Conservation (phyloP, 2,329 filamentous ascomycete species). For the Penicillium sp. region DNA sequence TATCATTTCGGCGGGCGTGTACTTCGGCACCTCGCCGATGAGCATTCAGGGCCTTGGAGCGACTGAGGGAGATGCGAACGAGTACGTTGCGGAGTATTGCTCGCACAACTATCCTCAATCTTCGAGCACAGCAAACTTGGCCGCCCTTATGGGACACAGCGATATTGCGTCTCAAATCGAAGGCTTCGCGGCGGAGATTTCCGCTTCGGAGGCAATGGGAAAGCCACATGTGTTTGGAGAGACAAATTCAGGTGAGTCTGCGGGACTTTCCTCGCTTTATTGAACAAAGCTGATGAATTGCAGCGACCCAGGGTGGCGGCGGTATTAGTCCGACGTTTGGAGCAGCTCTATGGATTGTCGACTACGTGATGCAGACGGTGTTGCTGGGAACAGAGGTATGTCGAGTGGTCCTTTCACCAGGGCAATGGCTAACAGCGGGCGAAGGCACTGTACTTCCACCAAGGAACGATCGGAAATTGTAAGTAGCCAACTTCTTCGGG, state of each 20-base stretch:
- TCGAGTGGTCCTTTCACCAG: no score
- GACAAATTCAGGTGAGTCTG: constrained; percentile 53
- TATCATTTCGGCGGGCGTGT: constrained; percentile 43
- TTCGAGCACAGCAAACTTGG: constrained; percentile 42
- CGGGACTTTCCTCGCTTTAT: background rate
- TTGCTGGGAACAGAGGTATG: constrained; percentile 36
- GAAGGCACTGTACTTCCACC: constrained; percentile 54
- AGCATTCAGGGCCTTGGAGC: constrained; percentile 44
- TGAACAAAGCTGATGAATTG: background rate
- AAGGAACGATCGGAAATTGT: constrained; percentile 58
- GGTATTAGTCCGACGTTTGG: constrained; percentile 55
- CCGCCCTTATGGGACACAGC: constrained; percentile 53
- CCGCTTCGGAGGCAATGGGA: constrained; percentile 43
- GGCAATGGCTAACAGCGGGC: background rate
- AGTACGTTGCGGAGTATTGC: constrained; percentile 50
- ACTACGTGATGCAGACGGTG: constrained; percentile 47
- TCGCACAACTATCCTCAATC: constrained; percentile 57
- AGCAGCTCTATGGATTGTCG: constrained; percentile 58
- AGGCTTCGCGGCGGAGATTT: constrained; percentile 48
- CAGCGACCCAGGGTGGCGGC: constrained; percentile 45
- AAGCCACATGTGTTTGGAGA: constrained; percentile 57
- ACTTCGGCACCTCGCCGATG: constrained; percentile 40
- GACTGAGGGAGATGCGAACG: constrained; percentile 42
- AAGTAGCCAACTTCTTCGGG: constrained; percentile 25
- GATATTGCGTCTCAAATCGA: constrained; percentile 47